Evolutionary conservation across 176 grass and related monocot species (phyloP).

Genomic region (Lolium rigidum): DNA sequence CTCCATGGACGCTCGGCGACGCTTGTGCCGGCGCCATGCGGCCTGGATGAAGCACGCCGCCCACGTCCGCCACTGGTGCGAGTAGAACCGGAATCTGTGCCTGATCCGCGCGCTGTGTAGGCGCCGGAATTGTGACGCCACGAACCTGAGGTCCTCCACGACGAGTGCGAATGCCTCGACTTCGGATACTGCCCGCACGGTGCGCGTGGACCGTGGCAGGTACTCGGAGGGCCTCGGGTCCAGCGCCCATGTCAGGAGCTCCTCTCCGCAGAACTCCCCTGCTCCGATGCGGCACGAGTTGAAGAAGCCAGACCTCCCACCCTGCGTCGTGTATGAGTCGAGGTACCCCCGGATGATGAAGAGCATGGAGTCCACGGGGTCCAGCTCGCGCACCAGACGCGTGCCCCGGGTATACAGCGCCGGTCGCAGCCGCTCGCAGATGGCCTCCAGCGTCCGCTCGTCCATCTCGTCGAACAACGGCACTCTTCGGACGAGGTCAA

Average conservation of each 20-base stretch:
- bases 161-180: slow-evolving; percentile 98
- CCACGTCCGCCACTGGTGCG: slow-evolving; percentile 95
- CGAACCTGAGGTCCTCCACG: slow-evolving; percentile 81
- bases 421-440: slow-evolving; percentile 92
- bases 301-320: slow-evolving; percentile 85
- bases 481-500: slow-evolving; percentile 78
- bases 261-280: slow-evolving; percentile 96
- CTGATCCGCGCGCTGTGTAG: slow-evolving; percentile 81
- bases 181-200: slow-evolving; percentile 81
- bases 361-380: slow-evolving; percentile 84
- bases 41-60: slow-evolving; percentile 96
- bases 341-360: slow-evolving; percentile 95
- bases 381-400: slow-evolving; percentile 78
- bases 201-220: slow-evolving; percentile 86
- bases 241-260: slow-evolving; percentile 95
- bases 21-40: slow-evolving; percentile 75
- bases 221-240: slow-evolving; percentile 58
- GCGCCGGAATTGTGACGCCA: slow-evolving; percentile 77
- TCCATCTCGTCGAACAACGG: slow-evolving; percentile 99
- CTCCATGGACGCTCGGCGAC: slow-evolving; percentile 70
- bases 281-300: slow-evolving; percentile 90
- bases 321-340: slow-evolving; percentile 91
- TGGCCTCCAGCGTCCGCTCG: slow-evolving; percentile 89
- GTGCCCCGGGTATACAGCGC: slow-evolving; percentile 84
- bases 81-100: slow-evolving; percentile 94